A percentile compares a stretch with the other conserved stretches of the same genome.
Conservation (phyloP, 2,329 filamentous ascomycete genomes). For the Eutypella sp. region DNA sequence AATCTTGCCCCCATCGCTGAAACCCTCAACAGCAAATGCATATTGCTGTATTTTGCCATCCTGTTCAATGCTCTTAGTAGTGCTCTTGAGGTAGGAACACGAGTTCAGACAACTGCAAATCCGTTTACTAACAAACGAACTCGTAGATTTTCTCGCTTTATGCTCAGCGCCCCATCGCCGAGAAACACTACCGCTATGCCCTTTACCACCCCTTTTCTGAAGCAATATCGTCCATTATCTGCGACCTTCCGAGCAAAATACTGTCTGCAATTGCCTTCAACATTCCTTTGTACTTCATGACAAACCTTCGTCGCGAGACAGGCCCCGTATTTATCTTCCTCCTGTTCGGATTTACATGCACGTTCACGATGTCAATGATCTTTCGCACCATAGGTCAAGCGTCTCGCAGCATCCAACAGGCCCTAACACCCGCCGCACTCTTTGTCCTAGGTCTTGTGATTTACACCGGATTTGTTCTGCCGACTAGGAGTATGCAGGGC, state of each 20-base stretch:
- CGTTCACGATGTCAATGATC: constrained; percentile 75
- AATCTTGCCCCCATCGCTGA: constrained; percentile 45
- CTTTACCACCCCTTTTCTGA: constrained; percentile 85
- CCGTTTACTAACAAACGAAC: constrained; percentile 17
- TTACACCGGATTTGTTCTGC: constrained; percentile 63
- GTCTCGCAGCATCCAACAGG: constrained; percentile 63
- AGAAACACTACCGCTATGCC: constrained; percentile 81
- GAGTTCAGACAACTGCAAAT: constrained; percentile 13
- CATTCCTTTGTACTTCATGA: constrained; percentile 78
- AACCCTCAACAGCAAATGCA: constrained; percentile 44
- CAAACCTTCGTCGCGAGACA: constrained; percentile 65
- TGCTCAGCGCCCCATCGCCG: constrained; percentile 79
- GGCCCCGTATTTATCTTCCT: constrained; percentile 80
- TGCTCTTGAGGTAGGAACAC: neutral
- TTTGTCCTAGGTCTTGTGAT: constrained; percentile 60
- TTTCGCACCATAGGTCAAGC: constrained; percentile 72
- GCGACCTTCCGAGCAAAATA: constrained; percentile 77
- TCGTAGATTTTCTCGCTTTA: constrained; percentile 1
- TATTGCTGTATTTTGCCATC: constrained; percentile 17
- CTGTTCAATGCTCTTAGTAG: constrained; percentile 24
- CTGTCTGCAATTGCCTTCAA: constrained; percentile 71
- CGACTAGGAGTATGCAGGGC: constrained; percentile 60
- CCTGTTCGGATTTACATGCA: constrained; percentile 65
- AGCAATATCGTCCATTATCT: constrained; percentile 76
- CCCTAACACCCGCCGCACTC: constrained; percentile 51